phyloP scores from a whole-genome alignment of 192 early-diverging fungal genomes.

The Podochytrium sp. region DNA sequence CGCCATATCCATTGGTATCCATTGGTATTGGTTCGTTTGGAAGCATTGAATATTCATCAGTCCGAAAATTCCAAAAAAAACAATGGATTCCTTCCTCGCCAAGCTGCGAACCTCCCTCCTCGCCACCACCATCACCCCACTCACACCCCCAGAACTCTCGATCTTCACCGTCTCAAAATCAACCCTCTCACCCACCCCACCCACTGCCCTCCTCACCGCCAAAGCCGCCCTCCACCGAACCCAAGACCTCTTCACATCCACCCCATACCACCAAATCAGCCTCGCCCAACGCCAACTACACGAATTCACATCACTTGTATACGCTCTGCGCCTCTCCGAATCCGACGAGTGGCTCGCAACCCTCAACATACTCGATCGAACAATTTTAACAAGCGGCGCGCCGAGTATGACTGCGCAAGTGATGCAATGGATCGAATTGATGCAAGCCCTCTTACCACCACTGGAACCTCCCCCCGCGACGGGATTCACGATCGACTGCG shows the following conservation, averaged over 20 bases:
- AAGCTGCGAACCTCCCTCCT: no score
- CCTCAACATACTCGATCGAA: background rate
- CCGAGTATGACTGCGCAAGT: background rate
- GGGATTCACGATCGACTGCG: background rate
- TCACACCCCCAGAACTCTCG: no score
- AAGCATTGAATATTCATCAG: no score
- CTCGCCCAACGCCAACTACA: background rate
- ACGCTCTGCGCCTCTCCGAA: background rate
- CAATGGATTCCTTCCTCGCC: no score
- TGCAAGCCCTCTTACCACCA: background rate
- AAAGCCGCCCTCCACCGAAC: background rate
- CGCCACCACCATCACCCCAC: no score
- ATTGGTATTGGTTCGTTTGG: no score
- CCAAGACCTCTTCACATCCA: background rate
- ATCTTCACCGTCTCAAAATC: no score
- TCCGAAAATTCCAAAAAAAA: no score
- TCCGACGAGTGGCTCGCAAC: background rate
- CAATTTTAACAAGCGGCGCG: background rate
- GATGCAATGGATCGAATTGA: background rate
- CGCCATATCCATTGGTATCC: no score
- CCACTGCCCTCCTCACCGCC: no score
- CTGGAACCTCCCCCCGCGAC: background rate
- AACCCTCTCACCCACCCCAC: no score
- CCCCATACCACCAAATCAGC: background rate
- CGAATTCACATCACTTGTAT: background rate